phyloP scores from a whole-genome alignment of 2,329 filamentous ascomycete genomes.

The Colletotrichum coccodes region DNA sequence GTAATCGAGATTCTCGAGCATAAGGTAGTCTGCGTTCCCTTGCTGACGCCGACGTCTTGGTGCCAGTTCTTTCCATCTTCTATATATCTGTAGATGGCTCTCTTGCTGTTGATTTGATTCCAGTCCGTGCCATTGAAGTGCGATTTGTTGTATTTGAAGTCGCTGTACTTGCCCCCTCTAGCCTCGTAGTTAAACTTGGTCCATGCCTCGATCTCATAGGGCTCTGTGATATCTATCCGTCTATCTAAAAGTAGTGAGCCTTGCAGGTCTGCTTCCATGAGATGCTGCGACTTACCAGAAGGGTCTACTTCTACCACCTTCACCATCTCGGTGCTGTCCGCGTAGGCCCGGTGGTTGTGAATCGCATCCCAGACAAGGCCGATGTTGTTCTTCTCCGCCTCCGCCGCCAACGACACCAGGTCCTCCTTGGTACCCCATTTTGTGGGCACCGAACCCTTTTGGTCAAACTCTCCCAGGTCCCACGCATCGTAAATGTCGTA shows the following conservation, averaged over 20 bases:
- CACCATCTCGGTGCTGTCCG: constrained; percentile 26
- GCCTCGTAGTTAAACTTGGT: constrained; percentile 24
- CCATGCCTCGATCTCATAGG: constrained; percentile 30
- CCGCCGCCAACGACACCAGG: constrained; percentile 9
- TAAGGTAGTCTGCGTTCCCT: constrained; percentile 29
- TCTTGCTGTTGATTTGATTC: constrained; percentile 28
- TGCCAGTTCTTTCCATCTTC: constrained; percentile 32
- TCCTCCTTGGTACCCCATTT: constrained; percentile 32
- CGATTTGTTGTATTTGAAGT: constrained; percentile 26
- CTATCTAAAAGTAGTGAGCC: constrained; percentile 15
- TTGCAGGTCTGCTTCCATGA: background rate
- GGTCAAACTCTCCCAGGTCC: constrained; percentile 30
- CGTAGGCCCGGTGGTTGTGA: constrained; percentile 31
- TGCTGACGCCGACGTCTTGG: constrained; percentile 25
- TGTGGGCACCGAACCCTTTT: constrained; percentile 27
- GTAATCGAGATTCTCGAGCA: constrained; percentile 31
- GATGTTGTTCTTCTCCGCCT: constrained; percentile 16
- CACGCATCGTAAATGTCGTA: constrained; percentile 32
- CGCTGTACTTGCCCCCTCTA: constrained; percentile 29
- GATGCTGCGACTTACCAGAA: background rate
- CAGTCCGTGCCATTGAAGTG: constrained; percentile 32
- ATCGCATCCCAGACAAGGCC: constrained; percentile 28
- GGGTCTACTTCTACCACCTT: constrained; percentile 27
- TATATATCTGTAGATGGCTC: constrained; percentile 27
- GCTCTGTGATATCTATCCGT: constrained; percentile 23